Percentiles rank a stretch among this genome's conserved stretches.
phyloP scores from a whole-genome alignment of 805 yeast genomes.

The Sugiyamaella mastotermitis region DNA sequence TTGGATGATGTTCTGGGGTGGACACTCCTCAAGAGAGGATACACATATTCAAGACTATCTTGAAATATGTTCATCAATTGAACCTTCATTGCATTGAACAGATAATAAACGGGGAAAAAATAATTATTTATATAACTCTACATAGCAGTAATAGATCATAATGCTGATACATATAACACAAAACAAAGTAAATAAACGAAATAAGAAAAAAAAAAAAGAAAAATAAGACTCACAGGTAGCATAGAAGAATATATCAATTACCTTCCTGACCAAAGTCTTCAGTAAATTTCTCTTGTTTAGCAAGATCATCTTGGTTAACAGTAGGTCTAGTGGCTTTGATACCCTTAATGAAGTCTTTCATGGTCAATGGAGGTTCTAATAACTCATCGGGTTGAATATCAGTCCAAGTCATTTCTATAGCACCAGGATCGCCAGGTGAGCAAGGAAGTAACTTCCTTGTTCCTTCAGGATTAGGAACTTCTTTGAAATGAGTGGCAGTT shows the following conservation, averaged over 20 bases:
- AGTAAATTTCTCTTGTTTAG: slow-evolving; percentile 81
- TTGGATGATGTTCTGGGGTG: slow-evolving; percentile 43
- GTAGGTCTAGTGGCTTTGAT: slow-evolving; percentile 91
- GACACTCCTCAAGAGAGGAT: slow-evolving; percentile 25
- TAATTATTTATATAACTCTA: not conserved
- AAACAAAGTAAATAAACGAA: too few relatives aligned
- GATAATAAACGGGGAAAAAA: not conserved
- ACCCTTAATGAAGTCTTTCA: slow-evolving; percentile 91
- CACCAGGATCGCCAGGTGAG: slow-evolving; percentile 91
- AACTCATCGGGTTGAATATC: slow-evolving; percentile 84
- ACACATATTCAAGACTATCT: slow-evolving; percentile 42
- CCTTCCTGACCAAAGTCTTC: slow-evolving; percentile 98
- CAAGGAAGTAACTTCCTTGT: slow-evolving; percentile 70
- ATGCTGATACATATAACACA: too few relatives aligned
- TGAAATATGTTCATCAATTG: slow-evolving; percentile 49
- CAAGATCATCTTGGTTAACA: slow-evolving; percentile 78
- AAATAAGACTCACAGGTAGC: too few relatives aligned
- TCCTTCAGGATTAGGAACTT: slow-evolving; percentile 30
- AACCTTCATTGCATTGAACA: slow-evolving; percentile 41
- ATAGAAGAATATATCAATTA: too few relatives aligned
- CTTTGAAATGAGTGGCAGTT: slow-evolving; percentile 87
- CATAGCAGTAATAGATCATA: not conserved
- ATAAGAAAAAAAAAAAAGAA: too few relatives aligned
- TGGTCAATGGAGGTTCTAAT: slow-evolving; percentile 80
- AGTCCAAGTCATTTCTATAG: slow-evolving; percentile 89